Base-by-base conservation (phyloP, 2,329 filamentous ascomycete species). In the Parasarocladium wereldwijsianum region DNA sequence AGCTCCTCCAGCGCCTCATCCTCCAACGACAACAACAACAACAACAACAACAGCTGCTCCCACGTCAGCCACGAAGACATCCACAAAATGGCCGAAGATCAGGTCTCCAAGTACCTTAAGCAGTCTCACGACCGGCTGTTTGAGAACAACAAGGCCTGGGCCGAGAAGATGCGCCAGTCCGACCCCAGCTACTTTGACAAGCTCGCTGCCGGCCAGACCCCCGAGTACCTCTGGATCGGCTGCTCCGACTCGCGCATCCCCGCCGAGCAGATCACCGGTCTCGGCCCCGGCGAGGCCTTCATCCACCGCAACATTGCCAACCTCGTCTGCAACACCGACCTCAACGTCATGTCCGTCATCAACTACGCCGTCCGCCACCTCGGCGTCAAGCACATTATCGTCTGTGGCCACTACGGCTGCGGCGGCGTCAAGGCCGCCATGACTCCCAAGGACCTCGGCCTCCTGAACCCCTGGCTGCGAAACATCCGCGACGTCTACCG, bases 251-350 rank as follows among this genome's bases (percentile, higher is more conserved):
- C 76, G 23, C 81, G 86, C 40, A 82, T 87, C 49, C 86, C 86
- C n/a, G 85, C 87, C 44, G 87, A 86, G 46, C 81, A 81, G 47
- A 75, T 94, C 51, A 74, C 84, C 26, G 77, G 80, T 40, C 69
- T 87, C 33, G 65, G 79, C 47, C 82, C 85, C n/a, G 85, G 85
- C 42, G 83, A 93, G 55, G 78, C 87, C 44, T 94, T 93, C 54
- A 78, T 92, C 41, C 84, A 93, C 64, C 81, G 86, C 55, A 93
- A 94, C 49, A 93, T 93, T 53, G 85, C 84, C 57, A 93, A 93
- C 62, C 66, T 92, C 40, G 67, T 93, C 34, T 73, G 74, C 57
- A 72, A 76, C 48, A 76, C 73, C 38, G 86, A 94, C 50, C 67
- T 92, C 46, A 85, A 76, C 53, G 73, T 76, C 29, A 75, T 82